Evolutionary conservation across 140 eudicot genomes (phyloP).

Genomic region (Anethum foeniculum): DNA sequence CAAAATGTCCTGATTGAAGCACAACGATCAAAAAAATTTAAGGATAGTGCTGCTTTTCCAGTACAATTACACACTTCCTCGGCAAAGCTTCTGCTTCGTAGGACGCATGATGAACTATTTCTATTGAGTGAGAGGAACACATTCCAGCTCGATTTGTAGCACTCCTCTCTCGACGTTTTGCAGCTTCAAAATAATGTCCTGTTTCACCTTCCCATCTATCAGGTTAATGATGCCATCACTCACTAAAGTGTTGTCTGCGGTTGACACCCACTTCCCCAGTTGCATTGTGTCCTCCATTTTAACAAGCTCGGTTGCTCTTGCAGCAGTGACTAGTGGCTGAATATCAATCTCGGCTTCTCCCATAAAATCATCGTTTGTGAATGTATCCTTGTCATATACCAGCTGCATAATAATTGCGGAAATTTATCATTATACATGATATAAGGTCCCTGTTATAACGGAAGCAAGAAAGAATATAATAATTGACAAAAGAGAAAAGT

Average conservation of each 20-base stretch:
- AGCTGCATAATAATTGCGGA: constrained; percentile 31
- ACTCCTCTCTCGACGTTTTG: constrained; percentile 86
- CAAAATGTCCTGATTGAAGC: constrained; percentile 2
- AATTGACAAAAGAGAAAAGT: too few species aligned
- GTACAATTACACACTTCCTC: background rate
- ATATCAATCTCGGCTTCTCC: constrained; percentile 94
- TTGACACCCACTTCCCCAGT: constrained; percentile 46
- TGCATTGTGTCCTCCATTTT: constrained; percentile 28
- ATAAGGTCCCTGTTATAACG: too few species aligned
- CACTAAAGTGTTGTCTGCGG: constrained; percentile 43
- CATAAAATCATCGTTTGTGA: constrained; percentile 81
- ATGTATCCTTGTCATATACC: constrained; percentile 90
- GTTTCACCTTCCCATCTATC: constrained; percentile 57
- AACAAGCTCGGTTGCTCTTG: constrained; percentile 55
- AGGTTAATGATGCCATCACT: constrained; percentile 51
- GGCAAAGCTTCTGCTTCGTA: background rate
- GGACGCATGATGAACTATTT: background rate
- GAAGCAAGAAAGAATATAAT: too few species aligned
- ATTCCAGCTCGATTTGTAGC: constrained; percentile 80
- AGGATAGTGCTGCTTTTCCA: background rate
- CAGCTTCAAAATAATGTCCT: constrained; percentile 57
- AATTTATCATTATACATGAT: background rate
- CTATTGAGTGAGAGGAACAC: constrained; percentile 89
- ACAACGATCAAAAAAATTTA: background rate
- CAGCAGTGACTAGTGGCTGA: constrained; percentile 68